These are phyloP conservation scores for Rhodotorula sp. DNA, from an alignment of 1,284 basidiomycete genomes.

Conservation along the genomic window DNA sequence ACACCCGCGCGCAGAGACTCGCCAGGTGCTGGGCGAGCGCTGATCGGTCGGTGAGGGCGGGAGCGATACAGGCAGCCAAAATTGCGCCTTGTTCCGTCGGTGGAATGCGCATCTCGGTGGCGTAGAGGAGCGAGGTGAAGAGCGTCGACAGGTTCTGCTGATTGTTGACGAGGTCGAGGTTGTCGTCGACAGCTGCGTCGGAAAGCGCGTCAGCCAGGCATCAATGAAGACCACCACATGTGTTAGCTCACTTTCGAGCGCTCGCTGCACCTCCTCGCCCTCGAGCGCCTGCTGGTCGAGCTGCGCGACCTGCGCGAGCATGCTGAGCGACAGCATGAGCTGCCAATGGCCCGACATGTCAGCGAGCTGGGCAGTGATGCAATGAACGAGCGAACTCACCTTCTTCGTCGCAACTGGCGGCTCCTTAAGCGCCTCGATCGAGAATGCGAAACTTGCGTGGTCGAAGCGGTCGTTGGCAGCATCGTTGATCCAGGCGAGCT, in stretches of 20 bases:
- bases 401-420: slow-evolving; percentile 63
- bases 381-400: slow-evolving; percentile 54
- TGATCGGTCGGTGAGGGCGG: slow-evolving; percentile 19
- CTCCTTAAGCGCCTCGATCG: slow-evolving; percentile 62
- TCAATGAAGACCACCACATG: neutral
- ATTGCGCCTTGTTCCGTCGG: slow-evolving; percentile 52
- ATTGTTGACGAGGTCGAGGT: slow-evolving; percentile 58
- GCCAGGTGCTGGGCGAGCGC: slow-evolving; percentile 40
- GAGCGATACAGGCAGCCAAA: slow-evolving; percentile 20
- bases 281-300: slow-evolving; percentile 53
- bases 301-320: slow-evolving; percentile 77
- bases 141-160: slow-evolving; percentile 51
- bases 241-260: slow-evolving; percentile 45
- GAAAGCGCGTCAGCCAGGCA: slow-evolving; percentile 30
- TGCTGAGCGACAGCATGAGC: slow-evolving; percentile 87
- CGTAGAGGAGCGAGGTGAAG: slow-evolving; percentile 35
- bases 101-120: slow-evolving; percentile 41
- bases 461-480: slow-evolving; percentile 68
- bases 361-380: neutral
- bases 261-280: slow-evolving; percentile 44
- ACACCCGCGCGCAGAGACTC: slow-evolving; percentile 44
- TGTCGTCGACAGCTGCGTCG: slow-evolving; percentile 52
- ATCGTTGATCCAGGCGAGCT: slow-evolving; percentile 85
- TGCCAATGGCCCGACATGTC: slow-evolving; percentile 47
- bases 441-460: slow-evolving; percentile 64